These are phyloP conservation scores for Cucurbita moschata DNA, from an alignment of 306 rosid species.

Conservation along the genomic window DNA sequence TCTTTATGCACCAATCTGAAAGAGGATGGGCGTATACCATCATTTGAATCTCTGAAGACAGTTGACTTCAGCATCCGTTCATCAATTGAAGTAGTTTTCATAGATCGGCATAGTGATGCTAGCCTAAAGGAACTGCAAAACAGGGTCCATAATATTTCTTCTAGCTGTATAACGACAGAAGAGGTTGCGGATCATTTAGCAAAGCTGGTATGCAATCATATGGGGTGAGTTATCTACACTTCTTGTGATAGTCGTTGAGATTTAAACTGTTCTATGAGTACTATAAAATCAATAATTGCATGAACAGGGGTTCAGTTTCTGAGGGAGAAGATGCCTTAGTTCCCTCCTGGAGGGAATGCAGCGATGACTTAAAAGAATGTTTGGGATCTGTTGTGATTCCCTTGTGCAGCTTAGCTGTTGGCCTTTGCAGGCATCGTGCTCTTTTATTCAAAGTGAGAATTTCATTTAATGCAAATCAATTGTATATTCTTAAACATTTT, in stretches of 20 bases:
- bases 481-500: neutral
- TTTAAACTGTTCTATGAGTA: slow-evolving; percentile 2
- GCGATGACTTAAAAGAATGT: slow-evolving; percentile 64
- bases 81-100: slow-evolving; percentile 66
- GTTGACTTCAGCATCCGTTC: slow-evolving; percentile 45
- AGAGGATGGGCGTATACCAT: slow-evolving; percentile 81
- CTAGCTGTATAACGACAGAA: slow-evolving; percentile 43
- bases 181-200: slow-evolving; percentile 93
- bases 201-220: slow-evolving; percentile 68
- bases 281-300: slow-evolving; percentile 27
- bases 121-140: slow-evolving; percentile 75
- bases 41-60: slow-evolving; percentile 57
- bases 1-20: slow-evolving; percentile 72
- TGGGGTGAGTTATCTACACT: slow-evolving; percentile 67
- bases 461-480: neutral
- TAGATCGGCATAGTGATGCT: slow-evolving; percentile 60
- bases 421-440: slow-evolving; percentile 97
- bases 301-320: slow-evolving; percentile 79
- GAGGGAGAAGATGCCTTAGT: slow-evolving; percentile 55
- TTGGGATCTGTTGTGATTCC: slow-evolving; percentile 90
- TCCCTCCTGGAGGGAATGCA: slow-evolving; percentile 70
- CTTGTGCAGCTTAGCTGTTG: slow-evolving; percentile 73
- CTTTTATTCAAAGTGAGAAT: slow-evolving; percentile 78
- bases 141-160: slow-evolving; percentile 44
- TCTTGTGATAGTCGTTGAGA: neutral